Conservation (phyloP, 164 flowering plant genomes). For the Piper betle region DNA sequence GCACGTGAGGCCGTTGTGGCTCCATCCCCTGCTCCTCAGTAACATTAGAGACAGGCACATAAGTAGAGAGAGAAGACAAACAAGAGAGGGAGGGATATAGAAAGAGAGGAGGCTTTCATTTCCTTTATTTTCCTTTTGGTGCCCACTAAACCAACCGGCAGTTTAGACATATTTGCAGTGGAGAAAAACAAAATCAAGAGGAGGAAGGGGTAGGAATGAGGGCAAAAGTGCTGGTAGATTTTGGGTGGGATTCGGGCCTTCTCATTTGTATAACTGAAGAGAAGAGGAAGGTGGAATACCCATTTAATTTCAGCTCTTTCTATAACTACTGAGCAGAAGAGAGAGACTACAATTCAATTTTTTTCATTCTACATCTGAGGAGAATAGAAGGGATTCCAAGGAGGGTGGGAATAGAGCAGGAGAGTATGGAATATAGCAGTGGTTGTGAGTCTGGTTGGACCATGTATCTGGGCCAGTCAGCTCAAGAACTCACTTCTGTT, state of each 20-base stretch:
- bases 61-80: background rate
- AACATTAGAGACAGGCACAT: background rate
- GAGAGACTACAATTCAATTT: background rate
- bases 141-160: conserved; percentile 9
- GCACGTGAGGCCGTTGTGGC: conserved; percentile 55
- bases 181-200: background rate
- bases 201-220: background rate
- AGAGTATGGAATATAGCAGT: conserved; percentile 45
- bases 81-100: background rate
- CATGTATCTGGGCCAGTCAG: conserved; percentile 50
- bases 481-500: conserved; percentile 5
- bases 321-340: background rate
- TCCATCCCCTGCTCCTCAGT: conserved; percentile 14
- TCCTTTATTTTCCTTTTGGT: background rate
- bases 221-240: conserved; percentile 7
- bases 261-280: background rate
- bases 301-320: background rate
- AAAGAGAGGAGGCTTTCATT: background rate
- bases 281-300: background rate
- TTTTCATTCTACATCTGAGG: too few relatives aligned
- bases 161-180: conserved; percentile 3
- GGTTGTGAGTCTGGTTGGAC: conserved; percentile 94
- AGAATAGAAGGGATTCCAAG: background rate
- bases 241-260: conserved; percentile 4
- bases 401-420: conserved; percentile 22